A percentile compares a stretch with the other conserved stretches of the same genome.
phyloP scores from a whole-genome alignment of 345 rosid genomes.

The Eucalyptus erythrocorys region DNA sequence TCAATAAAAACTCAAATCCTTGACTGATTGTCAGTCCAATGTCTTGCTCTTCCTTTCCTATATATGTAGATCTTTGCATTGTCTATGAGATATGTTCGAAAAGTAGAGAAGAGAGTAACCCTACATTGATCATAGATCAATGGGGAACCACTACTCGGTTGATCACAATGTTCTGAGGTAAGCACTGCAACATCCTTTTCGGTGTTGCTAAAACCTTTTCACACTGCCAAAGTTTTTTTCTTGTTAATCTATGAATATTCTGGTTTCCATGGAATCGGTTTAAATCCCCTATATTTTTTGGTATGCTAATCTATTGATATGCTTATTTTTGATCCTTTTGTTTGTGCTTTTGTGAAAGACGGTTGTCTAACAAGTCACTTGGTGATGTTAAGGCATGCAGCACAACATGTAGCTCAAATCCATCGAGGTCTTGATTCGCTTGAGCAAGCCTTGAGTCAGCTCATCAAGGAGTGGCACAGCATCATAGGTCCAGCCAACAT shows the following conservation, averaged over 20 bases:
- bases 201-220: neutral
- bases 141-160: neutral
- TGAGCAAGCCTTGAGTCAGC: rapidly evolving
- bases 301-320: too few species aligned
- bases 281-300: neutral
- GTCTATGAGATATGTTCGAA: too few species aligned
- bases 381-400: neutral
- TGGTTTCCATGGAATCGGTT: rapidly evolving
- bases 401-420: neutral
- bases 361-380: neutral
- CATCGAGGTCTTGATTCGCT: rapidly evolving
- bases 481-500: rapidly evolving
- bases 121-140: neutral
- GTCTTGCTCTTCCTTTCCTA: too few species aligned
- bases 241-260: too few species aligned
- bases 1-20: too few species aligned
- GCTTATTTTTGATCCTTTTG: neutral
- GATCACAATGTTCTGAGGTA: neutral
- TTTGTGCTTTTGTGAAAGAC: neutral
- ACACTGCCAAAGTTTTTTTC: neutral
- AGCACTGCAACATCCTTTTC: neutral
- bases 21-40: too few species aligned
- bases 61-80: too few species aligned
- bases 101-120: neutral
- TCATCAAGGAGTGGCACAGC: neutral